These are phyloP conservation scores for Lipomyces chichibuensis DNA, from an alignment of 805 yeast species.

Conservation along the genomic window DNA sequence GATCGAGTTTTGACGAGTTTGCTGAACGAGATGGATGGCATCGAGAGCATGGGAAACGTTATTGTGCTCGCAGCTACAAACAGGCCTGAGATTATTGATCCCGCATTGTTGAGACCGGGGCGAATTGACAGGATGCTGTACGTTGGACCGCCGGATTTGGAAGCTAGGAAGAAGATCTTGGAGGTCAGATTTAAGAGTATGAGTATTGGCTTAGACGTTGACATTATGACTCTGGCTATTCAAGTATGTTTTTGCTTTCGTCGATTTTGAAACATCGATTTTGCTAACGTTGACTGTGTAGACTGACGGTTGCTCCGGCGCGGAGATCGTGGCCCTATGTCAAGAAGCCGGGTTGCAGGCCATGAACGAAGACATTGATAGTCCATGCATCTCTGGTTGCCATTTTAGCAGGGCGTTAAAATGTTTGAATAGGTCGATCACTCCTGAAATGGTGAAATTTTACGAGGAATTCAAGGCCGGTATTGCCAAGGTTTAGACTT, in stretches of 20 bases:
- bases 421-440: constrained; percentile 76
- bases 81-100: constrained; percentile 88
- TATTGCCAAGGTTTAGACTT: constrained; percentile 17
- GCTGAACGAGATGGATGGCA: constrained; percentile 95
- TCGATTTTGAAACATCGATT: background rate
- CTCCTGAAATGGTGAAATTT: constrained; percentile 79
- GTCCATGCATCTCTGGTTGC: constrained; percentile 55
- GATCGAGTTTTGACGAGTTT: constrained; percentile 87
- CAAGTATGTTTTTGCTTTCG: background rate
- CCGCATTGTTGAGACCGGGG: constrained; percentile 94
- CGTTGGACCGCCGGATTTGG: constrained; percentile 86
- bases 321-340: constrained; percentile 87
- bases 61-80: constrained; percentile 95
- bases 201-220: constrained; percentile 54
- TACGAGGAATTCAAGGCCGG: constrained; percentile 55
- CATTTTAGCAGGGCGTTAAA: constrained; percentile 75
- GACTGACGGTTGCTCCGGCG: constrained; percentile 95
- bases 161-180: constrained; percentile 78
- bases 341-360: constrained; percentile 98
- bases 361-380: constrained; percentile 71
- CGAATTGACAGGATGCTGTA: constrained; percentile 90
- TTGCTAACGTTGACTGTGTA: background rate
- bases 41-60: constrained; percentile 91
- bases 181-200: constrained; percentile 70
- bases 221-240: constrained; percentile 50